phyloP scores from a whole-genome alignment of 2,329 filamentous ascomycete genomes.

The Aspergillus udagawae region DNA sequence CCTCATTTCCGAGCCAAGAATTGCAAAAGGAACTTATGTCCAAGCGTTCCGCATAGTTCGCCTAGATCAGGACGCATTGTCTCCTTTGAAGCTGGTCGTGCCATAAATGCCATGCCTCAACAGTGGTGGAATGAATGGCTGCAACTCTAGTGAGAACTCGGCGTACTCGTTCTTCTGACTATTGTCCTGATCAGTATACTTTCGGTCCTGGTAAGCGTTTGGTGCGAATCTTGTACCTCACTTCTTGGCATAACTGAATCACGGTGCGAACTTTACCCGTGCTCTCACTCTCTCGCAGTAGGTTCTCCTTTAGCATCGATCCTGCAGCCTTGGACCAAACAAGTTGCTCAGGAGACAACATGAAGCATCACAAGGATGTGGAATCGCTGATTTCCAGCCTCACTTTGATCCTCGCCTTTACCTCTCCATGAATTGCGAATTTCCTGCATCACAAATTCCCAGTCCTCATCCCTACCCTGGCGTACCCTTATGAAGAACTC shows the following conservation, averaged over 20 bases:
- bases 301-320: background rate
- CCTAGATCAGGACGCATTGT: no score
- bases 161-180: background rate
- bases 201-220: background rate
- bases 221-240: background rate
- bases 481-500: conserved; percentile 16
- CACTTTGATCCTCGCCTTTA: conserved; percentile 1
- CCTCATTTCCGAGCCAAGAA: background rate
- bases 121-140: no score
- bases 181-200: background rate
- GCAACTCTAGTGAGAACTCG: no score
- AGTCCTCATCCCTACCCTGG: conserved; percentile 15
- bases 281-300: background rate
- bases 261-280: background rate
- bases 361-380: conserved; percentile 17
- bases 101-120: no score
- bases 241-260: background rate
- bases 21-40: background rate
- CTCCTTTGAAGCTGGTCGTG: no score
- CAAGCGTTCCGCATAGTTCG: no score
- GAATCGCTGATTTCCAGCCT: background rate
- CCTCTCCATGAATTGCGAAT: conserved; percentile 14
- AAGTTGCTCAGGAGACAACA: background rate
- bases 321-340: background rate
- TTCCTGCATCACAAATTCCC: conserved; percentile 7